Evolutionary conservation across 768 basidiomycete species (phyloP).

Genomic region (Boletales sp.): DNA sequence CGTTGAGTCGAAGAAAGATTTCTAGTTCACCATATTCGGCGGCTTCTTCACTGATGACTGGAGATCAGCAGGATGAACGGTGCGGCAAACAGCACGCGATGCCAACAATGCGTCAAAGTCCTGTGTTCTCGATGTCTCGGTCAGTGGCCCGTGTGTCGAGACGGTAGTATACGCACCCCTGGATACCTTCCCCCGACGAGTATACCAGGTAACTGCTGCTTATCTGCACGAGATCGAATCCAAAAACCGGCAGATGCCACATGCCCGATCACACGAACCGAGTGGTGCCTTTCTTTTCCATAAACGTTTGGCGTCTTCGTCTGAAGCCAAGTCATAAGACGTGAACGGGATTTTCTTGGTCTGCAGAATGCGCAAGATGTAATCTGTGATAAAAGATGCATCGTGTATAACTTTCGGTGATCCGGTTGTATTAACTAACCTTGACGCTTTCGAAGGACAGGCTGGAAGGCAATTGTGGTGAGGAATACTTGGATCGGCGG

Average conservation of each 20-base stretch:
- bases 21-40: constrained; percentile 77
- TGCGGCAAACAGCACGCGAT: background rate
- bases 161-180: constrained; percentile 51
- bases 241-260: background rate
- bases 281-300: constrained; percentile 81
- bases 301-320: constrained; percentile 72
- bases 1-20: constrained; percentile 67
- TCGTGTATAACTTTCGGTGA: background rate
- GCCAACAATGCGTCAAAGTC: constrained; percentile 73
- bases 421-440: constrained; percentile 38
- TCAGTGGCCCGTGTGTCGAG: constrained; percentile 1
- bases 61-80: constrained; percentile 6
- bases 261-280: constrained; percentile 36
- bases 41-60: constrained; percentile 67
- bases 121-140: constrained; percentile 32
- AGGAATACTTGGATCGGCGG: constrained; percentile 79
- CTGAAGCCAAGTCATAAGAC: constrained; percentile 82
- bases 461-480: constrained; percentile 85
- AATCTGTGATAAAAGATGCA: constrained; percentile 46
- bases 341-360: constrained; percentile 81
- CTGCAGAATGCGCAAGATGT: constrained; percentile 76
- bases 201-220: constrained; percentile 82
- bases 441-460: constrained; percentile 74
- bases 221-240: constrained; percentile 44
- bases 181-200: constrained; percentile 74